Conservation (phyloP, 345 rosid genomes). For the Carallia pectinifolia region DNA sequence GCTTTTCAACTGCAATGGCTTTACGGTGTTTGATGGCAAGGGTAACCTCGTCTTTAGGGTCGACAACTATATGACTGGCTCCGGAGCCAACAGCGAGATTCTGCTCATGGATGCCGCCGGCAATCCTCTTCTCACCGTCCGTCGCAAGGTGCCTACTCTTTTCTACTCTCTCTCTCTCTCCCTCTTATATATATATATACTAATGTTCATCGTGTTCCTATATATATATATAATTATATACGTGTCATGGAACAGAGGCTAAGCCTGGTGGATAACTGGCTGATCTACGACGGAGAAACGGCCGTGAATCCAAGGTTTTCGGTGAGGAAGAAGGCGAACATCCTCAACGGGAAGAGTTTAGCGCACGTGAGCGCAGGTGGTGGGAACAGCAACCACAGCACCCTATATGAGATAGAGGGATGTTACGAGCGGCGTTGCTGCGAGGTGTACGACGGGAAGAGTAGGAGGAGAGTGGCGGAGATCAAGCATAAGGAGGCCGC, state of each 20-base stretch:
- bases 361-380: constrained; percentile 43
- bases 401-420: constrained; percentile 70
- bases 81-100: constrained; percentile 48
- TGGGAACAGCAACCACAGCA: constrained; percentile 7
- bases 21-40: constrained; percentile 67
- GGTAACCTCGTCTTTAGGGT: constrained; percentile 83
- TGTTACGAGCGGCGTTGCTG: constrained; percentile 66
- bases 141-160: constrained; percentile 64
- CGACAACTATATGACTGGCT: constrained; percentile 66
- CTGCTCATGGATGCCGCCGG: constrained; percentile 92
- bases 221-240: background rate
- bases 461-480: constrained; percentile 54
- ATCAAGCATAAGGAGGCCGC: constrained; percentile 59
- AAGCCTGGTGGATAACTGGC: constrained; percentile 75
- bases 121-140: constrained; percentile 81
- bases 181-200: background rate
- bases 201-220: too few relatives aligned
- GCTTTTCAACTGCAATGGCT: constrained; percentile 90
- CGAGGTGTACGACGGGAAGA: constrained; percentile 52
- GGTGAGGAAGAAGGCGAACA: constrained; percentile 50
- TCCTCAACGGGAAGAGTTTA: constrained; percentile 49
- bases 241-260: constrained; percentile 54
- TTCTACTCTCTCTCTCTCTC: background rate
- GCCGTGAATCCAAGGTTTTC: constrained; percentile 47
- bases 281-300: constrained; percentile 78